phyloP scores from a whole-genome alignment of 345 rosid genomes.

The Eutrema yunnanense region DNA sequence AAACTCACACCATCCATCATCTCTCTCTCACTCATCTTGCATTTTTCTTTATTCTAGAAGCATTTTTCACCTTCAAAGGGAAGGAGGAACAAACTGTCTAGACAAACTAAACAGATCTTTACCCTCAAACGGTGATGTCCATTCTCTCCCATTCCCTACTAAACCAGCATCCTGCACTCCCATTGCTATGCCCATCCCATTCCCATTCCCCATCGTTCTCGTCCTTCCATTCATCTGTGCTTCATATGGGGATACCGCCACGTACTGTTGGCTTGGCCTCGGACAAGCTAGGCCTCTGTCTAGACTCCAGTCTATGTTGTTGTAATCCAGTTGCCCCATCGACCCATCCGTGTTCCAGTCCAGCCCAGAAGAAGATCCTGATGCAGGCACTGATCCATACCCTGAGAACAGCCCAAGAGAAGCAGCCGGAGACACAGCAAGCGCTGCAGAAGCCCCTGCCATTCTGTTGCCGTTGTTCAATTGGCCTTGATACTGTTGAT shows the following conservation, averaged over 20 bases:
- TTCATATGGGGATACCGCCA: conserved; percentile 36
- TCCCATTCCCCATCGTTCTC: conserved; percentile 38
- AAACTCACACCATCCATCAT: conserved; percentile 21
- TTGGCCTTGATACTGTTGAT: conserved; percentile 57
- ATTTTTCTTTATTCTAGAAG: conserved; percentile 15
- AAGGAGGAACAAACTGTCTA: conserved; percentile 51
- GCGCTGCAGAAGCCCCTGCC: conserved; percentile 28
- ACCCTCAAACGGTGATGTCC: conserved; percentile 93
- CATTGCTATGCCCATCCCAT: conserved; percentile 27
- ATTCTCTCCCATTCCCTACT: conserved; percentile 51
- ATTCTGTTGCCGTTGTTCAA: conserved; percentile 37
- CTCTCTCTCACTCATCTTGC: not conserved
- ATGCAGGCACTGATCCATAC: conserved; percentile 41
- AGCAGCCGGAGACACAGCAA: conserved; percentile 67
- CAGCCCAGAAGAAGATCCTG: conserved; percentile 59
- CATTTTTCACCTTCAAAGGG: conserved; percentile 17
- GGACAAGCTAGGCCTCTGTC: conserved; percentile 46
- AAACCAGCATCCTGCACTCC: conserved; percentile 44
- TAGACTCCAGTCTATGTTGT: conserved; percentile 81
- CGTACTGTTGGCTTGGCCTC: conserved; percentile 39
- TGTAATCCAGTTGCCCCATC: conserved; percentile 54
- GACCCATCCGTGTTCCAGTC: conserved; percentile 74
- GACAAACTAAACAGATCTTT: conserved; percentile 87
- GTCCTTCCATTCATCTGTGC: conserved; percentile 38
- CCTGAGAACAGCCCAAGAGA: conserved; percentile 90